Evolutionary conservation across 2,329 filamentous ascomycete species (phyloP).

Genomic region (Xylaria sp.): DNA sequence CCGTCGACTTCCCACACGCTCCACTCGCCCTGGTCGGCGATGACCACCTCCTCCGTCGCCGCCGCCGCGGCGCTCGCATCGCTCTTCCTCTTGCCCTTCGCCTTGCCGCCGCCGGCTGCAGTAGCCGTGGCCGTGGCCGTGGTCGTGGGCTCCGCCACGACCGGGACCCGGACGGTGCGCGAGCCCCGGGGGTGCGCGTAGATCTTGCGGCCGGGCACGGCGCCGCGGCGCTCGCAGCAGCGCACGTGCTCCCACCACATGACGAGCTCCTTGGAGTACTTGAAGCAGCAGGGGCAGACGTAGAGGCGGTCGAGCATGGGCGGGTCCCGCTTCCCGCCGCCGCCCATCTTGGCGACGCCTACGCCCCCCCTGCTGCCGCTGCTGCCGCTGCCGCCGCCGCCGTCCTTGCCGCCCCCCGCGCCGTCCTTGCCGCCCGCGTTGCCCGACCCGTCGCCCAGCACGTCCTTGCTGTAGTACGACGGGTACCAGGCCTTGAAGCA

Average conservation of each 20-base stretch:
- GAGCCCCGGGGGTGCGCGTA: slow-evolving; percentile 64
- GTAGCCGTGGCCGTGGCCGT: slow-evolving; percentile 18
- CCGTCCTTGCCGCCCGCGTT: slow-evolving; percentile 11
- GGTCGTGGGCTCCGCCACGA: slow-evolving; percentile 35
- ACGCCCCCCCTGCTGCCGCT: slow-evolving; percentile 16
- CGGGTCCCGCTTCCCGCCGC: slow-evolving; percentile 36
- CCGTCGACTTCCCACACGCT: slow-evolving; percentile 93
- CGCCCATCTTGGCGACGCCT: slow-evolving; percentile 36
- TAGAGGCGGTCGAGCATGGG: slow-evolving; percentile 70
- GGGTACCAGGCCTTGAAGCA: slow-evolving; percentile 91
- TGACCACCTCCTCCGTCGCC: slow-evolving; percentile 45
- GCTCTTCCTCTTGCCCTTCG: slow-evolving; percentile 42
- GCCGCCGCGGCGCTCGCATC: slow-evolving; percentile 30
- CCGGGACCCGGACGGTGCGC: slow-evolving; percentile 43
- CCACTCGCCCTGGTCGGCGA: slow-evolving; percentile 73
- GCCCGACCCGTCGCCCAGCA: slow-evolving; percentile 54
- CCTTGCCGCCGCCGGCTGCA: slow-evolving; percentile 23
- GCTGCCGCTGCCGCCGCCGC: slow-evolving; percentile 14
- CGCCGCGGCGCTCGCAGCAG: slow-evolving; percentile 55
- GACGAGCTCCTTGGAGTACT: slow-evolving; percentile 72
- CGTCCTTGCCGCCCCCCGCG: slow-evolving; percentile 35
- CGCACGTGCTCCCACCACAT: slow-evolving; percentile 62
- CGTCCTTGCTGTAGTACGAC: slow-evolving; percentile 81
- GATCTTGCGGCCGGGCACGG: slow-evolving; percentile 69
- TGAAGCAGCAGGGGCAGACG: slow-evolving; percentile 92